Conservation (phyloP, 805 yeast species). For the Candida odintsovae region DNA sequence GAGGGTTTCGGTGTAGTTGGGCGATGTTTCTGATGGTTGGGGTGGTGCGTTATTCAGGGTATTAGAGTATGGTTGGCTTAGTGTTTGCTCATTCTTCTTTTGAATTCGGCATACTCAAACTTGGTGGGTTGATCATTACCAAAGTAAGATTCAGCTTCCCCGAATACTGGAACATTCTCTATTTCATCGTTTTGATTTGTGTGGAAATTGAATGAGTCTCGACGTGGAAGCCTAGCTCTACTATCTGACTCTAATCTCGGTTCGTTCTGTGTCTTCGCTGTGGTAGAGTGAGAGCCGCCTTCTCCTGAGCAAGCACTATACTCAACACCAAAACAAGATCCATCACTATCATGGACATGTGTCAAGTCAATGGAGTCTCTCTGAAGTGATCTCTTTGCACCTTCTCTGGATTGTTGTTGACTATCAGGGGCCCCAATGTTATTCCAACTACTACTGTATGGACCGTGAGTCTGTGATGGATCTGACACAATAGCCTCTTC, state of each 20-base stretch:
- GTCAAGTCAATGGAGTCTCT: conserved; percentile 7
- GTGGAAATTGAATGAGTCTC: conserved; percentile 1
- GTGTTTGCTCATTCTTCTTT: conserved; percentile 17
- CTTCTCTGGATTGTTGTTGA: conserved; percentile 2
- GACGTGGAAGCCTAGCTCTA: neutral
- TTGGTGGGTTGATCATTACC: neutral
- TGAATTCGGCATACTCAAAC: conserved; percentile 21
- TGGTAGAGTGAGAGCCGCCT: neutral
- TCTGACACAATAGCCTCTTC: neutral
- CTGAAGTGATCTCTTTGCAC: conserved; percentile 9
- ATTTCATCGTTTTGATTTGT: conserved; percentile 2
- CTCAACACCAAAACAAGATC: conserved; percentile 1
- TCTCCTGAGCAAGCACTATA: neutral
- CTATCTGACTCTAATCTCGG: neutral
- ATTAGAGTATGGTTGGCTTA: neutral
- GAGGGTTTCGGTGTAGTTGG: neutral
- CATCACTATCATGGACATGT: conserved; percentile 3
- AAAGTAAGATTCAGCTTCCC: neutral
- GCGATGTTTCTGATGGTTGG: neutral
- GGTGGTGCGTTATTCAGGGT: no score
- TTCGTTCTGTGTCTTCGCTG: neutral
- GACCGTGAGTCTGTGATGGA: neutral
- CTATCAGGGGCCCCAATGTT: neutral
- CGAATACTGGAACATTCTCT: neutral
- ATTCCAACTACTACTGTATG: neutral